Evolutionary conservation across 2,329 filamentous ascomycete genomes (phyloP), one percentile per base, ranked within the genome.

Genomic region (Aureobasidium lini): DNA sequence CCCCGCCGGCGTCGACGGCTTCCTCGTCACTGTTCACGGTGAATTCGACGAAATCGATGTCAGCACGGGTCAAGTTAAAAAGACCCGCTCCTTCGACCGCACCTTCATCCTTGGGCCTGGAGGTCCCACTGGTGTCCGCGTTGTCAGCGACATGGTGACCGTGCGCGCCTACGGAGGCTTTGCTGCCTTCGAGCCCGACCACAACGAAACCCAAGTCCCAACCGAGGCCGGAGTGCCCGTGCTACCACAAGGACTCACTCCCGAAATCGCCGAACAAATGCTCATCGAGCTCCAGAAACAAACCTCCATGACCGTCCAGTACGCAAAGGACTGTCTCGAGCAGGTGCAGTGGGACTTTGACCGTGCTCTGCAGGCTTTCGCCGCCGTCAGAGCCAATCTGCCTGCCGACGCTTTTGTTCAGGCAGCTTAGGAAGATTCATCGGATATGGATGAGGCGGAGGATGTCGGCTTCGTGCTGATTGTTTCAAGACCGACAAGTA

Each of bases 281-380:
- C 77, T 84, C 23, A 66, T 77, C 18, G 86, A 94, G 69, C 80
- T 96, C 56, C 87, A 84, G 64, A 84, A 84, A 64, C 84, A 84
- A 67, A 96, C 92, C 1, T 84, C 85, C 60, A 90, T 99, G 85
- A 94, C 84, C 8, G 74, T 85, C 9, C 79, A 88, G 61, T 95
- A 88, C 70, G 88, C 91, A 1, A 82, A 86, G 65, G 82, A 95
- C 78, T 96, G 93, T 67, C 79, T 97, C 15, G 80, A 84, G 2
- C 85, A 91, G 61, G 89, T 87, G 60, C 82, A 81, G 39, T 97
- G 91, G 90, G 83, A 95, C 70, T 84, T 92, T 50, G 82, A 88
- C 39, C 81, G 83, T 64, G 93, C 92, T 2, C 75, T 92, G 65
- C 77, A 81, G 57, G 84, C 89, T 34, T 96, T 96, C 69, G 82